phyloP scores from a whole-genome alignment of 179 eudicot genomes.

The Nepenthes alata region DNA sequence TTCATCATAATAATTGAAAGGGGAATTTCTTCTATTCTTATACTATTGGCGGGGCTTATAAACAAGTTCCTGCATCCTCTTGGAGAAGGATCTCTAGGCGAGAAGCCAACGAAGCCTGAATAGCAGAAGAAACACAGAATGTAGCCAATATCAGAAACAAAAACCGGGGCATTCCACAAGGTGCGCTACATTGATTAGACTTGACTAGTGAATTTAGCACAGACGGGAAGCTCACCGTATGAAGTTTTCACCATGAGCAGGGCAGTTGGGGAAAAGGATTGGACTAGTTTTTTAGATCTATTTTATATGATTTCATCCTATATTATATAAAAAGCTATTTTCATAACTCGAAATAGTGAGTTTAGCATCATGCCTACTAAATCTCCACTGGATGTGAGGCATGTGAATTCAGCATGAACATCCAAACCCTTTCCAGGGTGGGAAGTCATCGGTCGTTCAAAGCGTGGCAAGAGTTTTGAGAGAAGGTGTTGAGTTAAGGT shows the following conservation, averaged over 20 bases:
- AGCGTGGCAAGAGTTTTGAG: slow-evolving; percentile 32
- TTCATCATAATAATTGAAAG: no score
- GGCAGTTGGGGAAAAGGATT: not conserved
- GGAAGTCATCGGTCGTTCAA: slow-evolving; percentile 48
- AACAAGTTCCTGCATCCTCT: no score
- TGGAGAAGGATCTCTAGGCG: no score
- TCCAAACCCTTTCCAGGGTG: slow-evolving; percentile 47
- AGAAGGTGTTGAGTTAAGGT: no score
- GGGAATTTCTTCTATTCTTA: no score
- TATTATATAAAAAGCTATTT: slow-evolving; percentile 25
- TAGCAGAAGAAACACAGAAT: no score
- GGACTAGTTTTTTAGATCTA: not conserved
- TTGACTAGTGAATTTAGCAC: not conserved
- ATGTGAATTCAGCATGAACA: slow-evolving; percentile 56
- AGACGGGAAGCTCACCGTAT: not conserved
- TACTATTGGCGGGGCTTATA: no score
- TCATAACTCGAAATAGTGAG: slow-evolving; percentile 31
- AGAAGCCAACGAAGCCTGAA: no score
- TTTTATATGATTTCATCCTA: not conserved
- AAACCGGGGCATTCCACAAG: no score
- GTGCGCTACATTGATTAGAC: no score
- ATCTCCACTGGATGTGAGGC: slow-evolving; percentile 67
- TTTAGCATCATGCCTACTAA: slow-evolving; percentile 57
- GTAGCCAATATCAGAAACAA: no score
- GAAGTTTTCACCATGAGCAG: no score